Conservation (phyloP, 768 basidiomycete species). For the Cystofilobasidium ferigula region DNA sequence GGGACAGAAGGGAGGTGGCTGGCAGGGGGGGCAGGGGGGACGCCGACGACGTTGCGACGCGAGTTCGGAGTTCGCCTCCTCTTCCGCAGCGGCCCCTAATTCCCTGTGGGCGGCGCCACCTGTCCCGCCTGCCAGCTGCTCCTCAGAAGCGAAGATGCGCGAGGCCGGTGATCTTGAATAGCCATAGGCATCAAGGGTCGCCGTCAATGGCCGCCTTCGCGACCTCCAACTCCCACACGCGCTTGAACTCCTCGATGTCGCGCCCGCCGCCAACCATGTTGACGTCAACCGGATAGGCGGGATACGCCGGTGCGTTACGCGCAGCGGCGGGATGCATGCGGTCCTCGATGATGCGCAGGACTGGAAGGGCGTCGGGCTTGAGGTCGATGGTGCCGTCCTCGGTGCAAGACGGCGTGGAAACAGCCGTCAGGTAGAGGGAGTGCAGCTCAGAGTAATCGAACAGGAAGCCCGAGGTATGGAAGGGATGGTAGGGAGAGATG, state of each 20-base stretch:
- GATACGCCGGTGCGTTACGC: constrained; percentile 58
- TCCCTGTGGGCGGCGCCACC: too few relatives aligned
- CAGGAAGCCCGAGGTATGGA: constrained; percentile 70
- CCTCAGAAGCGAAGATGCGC: too few relatives aligned
- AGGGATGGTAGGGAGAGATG: constrained; percentile 72
- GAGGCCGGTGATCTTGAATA: background rate
- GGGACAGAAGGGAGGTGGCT: too few relatives aligned
- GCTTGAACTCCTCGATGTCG: constrained; percentile 61
- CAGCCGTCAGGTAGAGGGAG: constrained; percentile 36
- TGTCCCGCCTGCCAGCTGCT: too few relatives aligned
- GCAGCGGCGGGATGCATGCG: constrained; percentile 56
- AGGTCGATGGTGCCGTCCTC: constrained; percentile 11
- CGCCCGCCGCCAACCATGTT: constrained; percentile 65
- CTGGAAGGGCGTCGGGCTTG: constrained; percentile 25
- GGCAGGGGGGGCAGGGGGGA: too few relatives aligned
- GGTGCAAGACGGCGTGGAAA: constrained; percentile 3
- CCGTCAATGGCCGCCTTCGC: constrained; percentile 32
- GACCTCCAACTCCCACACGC: constrained; percentile 40
- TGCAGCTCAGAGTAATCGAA: constrained; percentile 71
- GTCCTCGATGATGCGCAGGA: constrained; percentile 54
- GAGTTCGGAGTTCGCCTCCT: too few relatives aligned
- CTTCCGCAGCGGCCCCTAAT: too few relatives aligned
- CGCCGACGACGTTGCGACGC: too few relatives aligned
- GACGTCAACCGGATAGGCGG: constrained; percentile 89
- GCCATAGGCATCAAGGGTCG: background rate